Evolutionary conservation across 2,329 filamentous ascomycete species (phyloP).

Genomic region (Mycosphaerella sp.): DNA sequence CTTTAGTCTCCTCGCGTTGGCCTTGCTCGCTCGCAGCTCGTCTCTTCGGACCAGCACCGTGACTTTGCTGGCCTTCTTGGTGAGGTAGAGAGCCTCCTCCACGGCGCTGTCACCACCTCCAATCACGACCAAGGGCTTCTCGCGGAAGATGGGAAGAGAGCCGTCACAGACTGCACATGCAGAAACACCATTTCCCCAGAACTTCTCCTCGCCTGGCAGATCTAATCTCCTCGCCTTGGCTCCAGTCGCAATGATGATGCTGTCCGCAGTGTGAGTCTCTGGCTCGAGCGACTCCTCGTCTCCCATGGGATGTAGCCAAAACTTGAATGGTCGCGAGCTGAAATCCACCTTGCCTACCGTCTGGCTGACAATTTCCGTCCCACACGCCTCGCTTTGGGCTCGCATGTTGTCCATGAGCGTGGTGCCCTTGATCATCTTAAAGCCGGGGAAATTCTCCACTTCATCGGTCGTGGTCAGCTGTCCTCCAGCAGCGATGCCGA

Average conservation of each 20-base stretch:
- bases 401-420: constrained; percentile 96
- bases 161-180: constrained; percentile 98
- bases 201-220: constrained; percentile 83
- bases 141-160: constrained; percentile 92
- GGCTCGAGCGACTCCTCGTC: constrained; percentile 67
- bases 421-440: constrained; percentile 79
- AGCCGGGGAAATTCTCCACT: constrained; percentile 96
- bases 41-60: constrained; percentile 88
- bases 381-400: constrained; percentile 82
- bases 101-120: constrained; percentile 95
- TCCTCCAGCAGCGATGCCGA: constrained; percentile 90
- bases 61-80: constrained; percentile 94
- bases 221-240: constrained; percentile 81
- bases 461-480: constrained; percentile 98
- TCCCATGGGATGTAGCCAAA: constrained; percentile 68
- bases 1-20: constrained; percentile 82
- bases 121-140: constrained; percentile 92
- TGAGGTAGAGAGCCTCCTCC: constrained; percentile 94
- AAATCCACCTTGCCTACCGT: constrained; percentile 87
- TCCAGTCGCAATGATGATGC: constrained; percentile 90
- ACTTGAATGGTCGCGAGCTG: constrained; percentile 77
- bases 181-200: constrained; percentile 95
- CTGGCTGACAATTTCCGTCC: constrained; percentile 87
- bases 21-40: constrained; percentile 77
- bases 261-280: constrained; percentile 75